Conservation (phyloP, 2,329 filamentous ascomycete species). For the Zopfia rhizophila region DNA sequence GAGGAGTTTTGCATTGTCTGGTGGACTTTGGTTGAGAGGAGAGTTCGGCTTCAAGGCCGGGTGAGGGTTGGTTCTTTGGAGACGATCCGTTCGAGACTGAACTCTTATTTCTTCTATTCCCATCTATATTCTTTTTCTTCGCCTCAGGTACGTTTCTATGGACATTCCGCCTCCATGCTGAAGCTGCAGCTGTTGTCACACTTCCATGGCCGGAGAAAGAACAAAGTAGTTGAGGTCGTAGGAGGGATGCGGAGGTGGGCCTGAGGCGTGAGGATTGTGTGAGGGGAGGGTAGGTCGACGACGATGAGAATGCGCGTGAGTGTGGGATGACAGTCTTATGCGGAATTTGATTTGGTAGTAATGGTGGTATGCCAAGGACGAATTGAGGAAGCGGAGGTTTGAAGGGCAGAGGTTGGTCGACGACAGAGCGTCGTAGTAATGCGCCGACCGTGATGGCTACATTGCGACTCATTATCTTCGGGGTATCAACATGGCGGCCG, state of each 20-base stretch:
- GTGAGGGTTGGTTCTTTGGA: constrained; percentile 27
- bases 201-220: constrained; percentile 24
- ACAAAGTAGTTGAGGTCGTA: constrained; percentile 16
- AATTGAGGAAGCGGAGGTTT: constrained; percentile 25
- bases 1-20: constrained; percentile 26
- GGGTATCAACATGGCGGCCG: constrained; percentile 44
- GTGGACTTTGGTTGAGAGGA: constrained; percentile 39
- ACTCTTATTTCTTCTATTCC: constrained; percentile 49
- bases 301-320: constrained; percentile 10
- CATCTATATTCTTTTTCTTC: constrained; percentile 23
- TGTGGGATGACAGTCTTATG: constrained; percentile 23
- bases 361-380: constrained; percentile 17
- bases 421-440: constrained; percentile 42
- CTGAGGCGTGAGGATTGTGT: constrained; percentile 25
- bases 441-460: constrained; percentile 50
- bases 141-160: constrained; percentile 34
- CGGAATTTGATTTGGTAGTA: constrained; percentile 10
- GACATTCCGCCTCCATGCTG: constrained; percentile 43
- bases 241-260: constrained; percentile 21
- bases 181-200: constrained; percentile 36
- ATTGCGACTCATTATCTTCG: constrained; percentile 58
- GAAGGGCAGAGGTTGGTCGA: constrained; percentile 35
- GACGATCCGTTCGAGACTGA: constrained; percentile 41
- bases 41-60: constrained; percentile 44
- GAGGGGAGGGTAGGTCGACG: constrained; percentile 11